Percentiles rank a stretch among this genome's conserved stretches.
Evolutionary conservation across 805 yeast genomes (phyloP).

Genomic region (Hanseniaspora valbyensis): DNA sequence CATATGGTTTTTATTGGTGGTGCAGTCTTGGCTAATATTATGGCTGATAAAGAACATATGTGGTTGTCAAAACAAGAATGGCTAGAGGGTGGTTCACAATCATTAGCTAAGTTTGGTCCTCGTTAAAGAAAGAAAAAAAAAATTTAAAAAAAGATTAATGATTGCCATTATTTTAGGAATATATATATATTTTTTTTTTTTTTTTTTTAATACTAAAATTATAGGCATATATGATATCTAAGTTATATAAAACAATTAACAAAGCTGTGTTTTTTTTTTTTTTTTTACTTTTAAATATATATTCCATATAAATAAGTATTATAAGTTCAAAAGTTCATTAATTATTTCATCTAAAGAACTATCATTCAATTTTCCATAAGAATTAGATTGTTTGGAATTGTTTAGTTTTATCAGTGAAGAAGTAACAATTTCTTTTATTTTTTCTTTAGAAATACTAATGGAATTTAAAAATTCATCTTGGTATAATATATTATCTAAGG

Average conservation of each 20-base stretch:
- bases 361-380: neutral
- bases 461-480: conserved; percentile 62
- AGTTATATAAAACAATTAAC: too few species aligned
- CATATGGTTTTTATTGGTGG: conserved; percentile 99
- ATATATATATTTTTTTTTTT: too few species aligned
- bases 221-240: neutral
- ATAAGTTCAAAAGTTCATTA: conserved; percentile 44
- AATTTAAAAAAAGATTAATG: too few species aligned
- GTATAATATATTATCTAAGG: conserved; percentile 47
- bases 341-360: conserved; percentile 36
- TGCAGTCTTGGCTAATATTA: conserved; percentile 91
- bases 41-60: conserved; percentile 98
- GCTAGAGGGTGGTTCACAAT: conserved; percentile 90
- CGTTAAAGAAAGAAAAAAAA: too few species aligned
- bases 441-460: conserved; percentile 52
- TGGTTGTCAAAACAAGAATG: conserved; percentile 94
- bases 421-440: conserved; percentile 53
- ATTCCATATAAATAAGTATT: too few species aligned
- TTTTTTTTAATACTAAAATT: too few species aligned
- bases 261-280: too few species aligned
- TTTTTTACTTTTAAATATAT: too few species aligned
- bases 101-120: conserved; percentile 82
- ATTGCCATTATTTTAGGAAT: too few species aligned
- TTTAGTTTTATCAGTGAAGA: neutral
- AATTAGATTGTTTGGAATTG: neutral